A percentile compares a stretch with the other conserved stretches of the same genome.
phyloP scores from a whole-genome alignment of 2,329 filamentous ascomycete genomes.

The Trichophyton rubrum region DNA sequence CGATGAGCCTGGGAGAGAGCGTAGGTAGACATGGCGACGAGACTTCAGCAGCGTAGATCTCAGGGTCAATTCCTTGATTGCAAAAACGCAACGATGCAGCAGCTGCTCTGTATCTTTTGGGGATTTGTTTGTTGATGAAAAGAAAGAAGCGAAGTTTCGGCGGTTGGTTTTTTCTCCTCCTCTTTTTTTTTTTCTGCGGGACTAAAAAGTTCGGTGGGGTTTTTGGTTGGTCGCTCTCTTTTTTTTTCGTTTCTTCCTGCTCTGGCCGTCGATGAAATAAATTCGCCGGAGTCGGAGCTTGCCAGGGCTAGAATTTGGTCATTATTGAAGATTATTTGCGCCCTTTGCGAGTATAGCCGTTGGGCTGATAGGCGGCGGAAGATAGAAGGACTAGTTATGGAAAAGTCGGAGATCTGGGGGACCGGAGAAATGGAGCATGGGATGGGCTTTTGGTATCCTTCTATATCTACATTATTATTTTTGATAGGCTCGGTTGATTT shows the following conservation, averaged over 20 bases:
- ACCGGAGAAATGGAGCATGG: neutral
- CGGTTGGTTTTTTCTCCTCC: conserved; percentile 1
- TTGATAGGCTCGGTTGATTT: neutral
- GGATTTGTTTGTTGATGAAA: neutral
- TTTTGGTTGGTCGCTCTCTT: neutral
- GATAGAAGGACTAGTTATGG: neutral
- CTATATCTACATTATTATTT: neutral
- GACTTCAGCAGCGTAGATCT: neutral
- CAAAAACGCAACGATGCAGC: neutral
- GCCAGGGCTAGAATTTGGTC: neutral
- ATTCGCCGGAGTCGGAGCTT: neutral
- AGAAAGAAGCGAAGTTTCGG: neutral
- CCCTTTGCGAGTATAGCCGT: neutral
- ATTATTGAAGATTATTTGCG: neutral
- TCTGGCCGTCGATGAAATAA: neutral
- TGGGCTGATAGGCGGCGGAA: too few relatives aligned
- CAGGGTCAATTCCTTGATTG: neutral
- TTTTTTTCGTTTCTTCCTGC: neutral
- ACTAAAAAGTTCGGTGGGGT: neutral
- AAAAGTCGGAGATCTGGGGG: neutral
- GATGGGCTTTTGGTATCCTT: neutral
- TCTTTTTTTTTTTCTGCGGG: neutral
- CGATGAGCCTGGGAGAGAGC: conserved; percentile 54
- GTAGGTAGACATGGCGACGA: conserved; percentile 39
- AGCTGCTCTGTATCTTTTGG: neutral